Base-by-base conservation (phyloP, 495 filamentous ascomycete species). In the Tuber umbilicatum region DNA sequence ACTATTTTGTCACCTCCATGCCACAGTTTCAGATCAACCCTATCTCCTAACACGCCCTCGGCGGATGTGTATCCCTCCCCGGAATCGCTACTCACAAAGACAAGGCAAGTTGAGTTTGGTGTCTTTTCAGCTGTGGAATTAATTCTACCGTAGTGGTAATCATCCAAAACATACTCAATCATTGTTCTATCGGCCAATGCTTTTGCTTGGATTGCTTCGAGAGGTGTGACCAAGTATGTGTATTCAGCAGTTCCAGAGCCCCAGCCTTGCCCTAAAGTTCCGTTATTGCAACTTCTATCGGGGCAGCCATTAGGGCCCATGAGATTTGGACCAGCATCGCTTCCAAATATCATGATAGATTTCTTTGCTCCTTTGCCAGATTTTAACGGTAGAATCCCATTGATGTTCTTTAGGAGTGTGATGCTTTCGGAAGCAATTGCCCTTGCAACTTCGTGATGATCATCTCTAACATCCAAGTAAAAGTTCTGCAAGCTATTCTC, bases 221-320 rank as follows among this genome's bases (percentile, higher is more conserved):
- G 88, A 2, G 94, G 95, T 1, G 93, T 93, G 76, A 95, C 85
- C 3, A 97, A 86, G 80, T 94, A 94, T 0, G 94, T 91, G 74
- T 94, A 96, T 68, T 97, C 91, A 39, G 93, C 94, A 2, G 93
- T 89, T 5, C 94, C 94, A 69, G 91, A 94, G 41, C 94, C 94
- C 94, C 94, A 98, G 38, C 94, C 94, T 1, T 89, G 90, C 0
- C 87, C 93, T 31, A 98, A 83, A 1, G 94, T 97, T 14, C 94
- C 94, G 75, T 91, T 87, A 75, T 96, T 97, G 82, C 92, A 94
- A 43, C 86, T 88, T 64, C 85, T 84, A 73, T 91, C 88, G 19
- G 73, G 74, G 82, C 90, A 91, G 42, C 84, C 86, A 50, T 84
- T 83, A 0, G 86, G 86, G 17, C 81, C 81, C 0, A 73, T 85